These are phyloP conservation scores for Cynanchum wilfordii DNA, from an alignment of 257 asterid species.

Conservation along the genomic window DNA sequence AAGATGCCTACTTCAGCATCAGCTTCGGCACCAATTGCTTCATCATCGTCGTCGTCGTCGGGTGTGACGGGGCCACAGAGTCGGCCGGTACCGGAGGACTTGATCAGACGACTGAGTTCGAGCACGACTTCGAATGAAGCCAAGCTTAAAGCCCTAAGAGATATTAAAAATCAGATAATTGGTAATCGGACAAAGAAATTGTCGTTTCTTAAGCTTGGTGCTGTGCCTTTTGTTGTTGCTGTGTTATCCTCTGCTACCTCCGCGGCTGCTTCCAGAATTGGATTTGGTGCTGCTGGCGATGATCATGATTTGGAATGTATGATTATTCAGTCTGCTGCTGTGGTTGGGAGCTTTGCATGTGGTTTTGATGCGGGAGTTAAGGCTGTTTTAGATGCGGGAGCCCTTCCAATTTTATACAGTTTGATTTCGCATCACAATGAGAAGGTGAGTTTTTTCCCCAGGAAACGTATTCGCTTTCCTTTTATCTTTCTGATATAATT, in stretches of 20 bases:
- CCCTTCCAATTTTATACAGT: constrained; percentile 47
- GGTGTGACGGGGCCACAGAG: constrained; percentile 22
- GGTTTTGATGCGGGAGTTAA: constrained; percentile 74
- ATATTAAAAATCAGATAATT: constrained; percentile 81
- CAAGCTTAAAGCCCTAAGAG: constrained; percentile 70
- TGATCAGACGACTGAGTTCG: constrained; percentile 56
- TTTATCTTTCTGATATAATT: neutral
- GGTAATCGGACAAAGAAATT: constrained; percentile 89
- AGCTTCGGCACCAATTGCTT: constrained; percentile 4
- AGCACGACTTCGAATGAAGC: constrained; percentile 32
- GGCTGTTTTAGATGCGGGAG: constrained; percentile 91
- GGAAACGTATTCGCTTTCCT: constrained; percentile 5
- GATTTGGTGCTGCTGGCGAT: constrained; percentile 13
- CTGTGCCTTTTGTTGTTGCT: constrained; percentile 64
- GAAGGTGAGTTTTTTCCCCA: constrained; percentile 37
- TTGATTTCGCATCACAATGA: constrained; percentile 62
- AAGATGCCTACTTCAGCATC: constrained; percentile 23
- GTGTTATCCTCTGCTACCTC: constrained; percentile 45
- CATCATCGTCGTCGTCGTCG: neutral
- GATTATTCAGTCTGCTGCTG: constrained; percentile 71
- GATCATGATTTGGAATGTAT: constrained; percentile 39
- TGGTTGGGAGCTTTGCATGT: constrained; percentile 89
- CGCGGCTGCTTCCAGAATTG: constrained; percentile 17
- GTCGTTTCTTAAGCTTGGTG: constrained; percentile 73
- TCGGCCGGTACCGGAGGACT: constrained; percentile 53